Base-by-base conservation (phyloP, 495 filamentous ascomycete genomes). In the Apodospora peruviana region DNA sequence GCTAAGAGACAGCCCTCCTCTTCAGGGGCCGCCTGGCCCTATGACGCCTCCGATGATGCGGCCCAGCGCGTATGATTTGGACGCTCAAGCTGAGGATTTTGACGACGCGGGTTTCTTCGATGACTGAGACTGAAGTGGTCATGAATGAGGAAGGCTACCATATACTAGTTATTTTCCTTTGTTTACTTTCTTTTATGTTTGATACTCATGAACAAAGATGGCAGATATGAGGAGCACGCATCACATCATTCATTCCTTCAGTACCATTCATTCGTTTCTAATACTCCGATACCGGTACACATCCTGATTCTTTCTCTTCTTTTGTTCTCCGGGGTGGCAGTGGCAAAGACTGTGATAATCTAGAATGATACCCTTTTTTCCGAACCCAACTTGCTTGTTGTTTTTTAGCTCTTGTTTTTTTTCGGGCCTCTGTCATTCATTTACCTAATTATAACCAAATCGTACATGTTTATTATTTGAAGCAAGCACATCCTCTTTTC, bases 41-140 rank as follows among this genome's bases (percentile, higher is more conserved):
- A 27, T 72, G 38, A 90, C 86, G 22, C 85, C 87, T 37, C 84
- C 84, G 9, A 81, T 90, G 59, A 78, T 88, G 65, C 75, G 81
- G 12, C 67, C 78, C 46, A 76, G 69, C 16, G 81, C 79, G 55
- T 91, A 91, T 57, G 87, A 90, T 59, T 72, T 76, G 38, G 87
- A 91, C 57, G 86, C 86, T 0, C 80, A 80, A 51, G 61, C 65
- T 23, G 73, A 73, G 48, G 71, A 80, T 27, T 80, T 79, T 54
- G 73, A 75, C 50, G 74, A 79, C 51, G 72, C 72, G 0, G 73
- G 70, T 10, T 80, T 80, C 63, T 82, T 78, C 52, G 76, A 80
- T 50, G 77, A 81, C 17, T 58, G 64, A 72, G 37, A 14, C 19
- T 35, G 19, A 39, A 22, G 51, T 32, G 40, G 7, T n/a, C 45